These are phyloP conservation scores for Linnemannia exigua DNA, from an alignment of 192 early-diverging fungal genomes.

Conservation along the genomic window DNA sequence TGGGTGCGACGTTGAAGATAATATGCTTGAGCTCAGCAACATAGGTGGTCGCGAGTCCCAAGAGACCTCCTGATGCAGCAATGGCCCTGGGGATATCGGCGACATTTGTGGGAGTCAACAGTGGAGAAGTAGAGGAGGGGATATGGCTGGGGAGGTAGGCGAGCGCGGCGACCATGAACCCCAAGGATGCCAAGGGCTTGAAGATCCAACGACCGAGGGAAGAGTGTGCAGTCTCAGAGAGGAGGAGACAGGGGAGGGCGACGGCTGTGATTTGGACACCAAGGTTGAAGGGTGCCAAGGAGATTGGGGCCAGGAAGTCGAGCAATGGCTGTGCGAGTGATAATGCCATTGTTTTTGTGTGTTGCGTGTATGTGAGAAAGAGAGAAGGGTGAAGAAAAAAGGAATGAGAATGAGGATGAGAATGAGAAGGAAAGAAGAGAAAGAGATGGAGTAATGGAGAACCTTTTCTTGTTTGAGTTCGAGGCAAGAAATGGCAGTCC, in stretches of 20 bases:
- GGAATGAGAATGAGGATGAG: neutral
- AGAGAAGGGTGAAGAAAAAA: neutral
- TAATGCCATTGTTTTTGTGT: neutral
- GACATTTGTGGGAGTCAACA: constrained; percentile 1
- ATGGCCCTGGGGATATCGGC: constrained; percentile 8
- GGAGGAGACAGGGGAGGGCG: constrained; percentile 40
- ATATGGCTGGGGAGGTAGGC: constrained; percentile 30
- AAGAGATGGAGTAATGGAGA: neutral
- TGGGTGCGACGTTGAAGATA: constrained; percentile 19
- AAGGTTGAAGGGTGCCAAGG: constrained; percentile 28
- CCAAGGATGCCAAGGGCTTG: constrained; percentile 50
- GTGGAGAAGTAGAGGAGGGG: constrained; percentile 11
- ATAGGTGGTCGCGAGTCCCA: constrained; percentile 10
- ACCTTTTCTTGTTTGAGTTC: no score
- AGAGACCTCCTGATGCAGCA: neutral
- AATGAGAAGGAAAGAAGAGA: neutral
- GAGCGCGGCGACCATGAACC: constrained; percentile 43
- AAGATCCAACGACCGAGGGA: constrained; percentile 34
- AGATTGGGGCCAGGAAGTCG: constrained; percentile 29
- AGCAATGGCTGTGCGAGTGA: constrained; percentile 13
- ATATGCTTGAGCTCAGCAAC: constrained; percentile 24
- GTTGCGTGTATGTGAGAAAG: neutral
- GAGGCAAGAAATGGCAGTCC: no score
- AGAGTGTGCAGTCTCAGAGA: constrained; percentile 31
- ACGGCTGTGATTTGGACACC: constrained; percentile 52